Percentiles rank a stretch among this genome's conserved stretches.
Evolutionary conservation across 2,329 filamentous ascomycete genomes (phyloP).

Genomic region (Fusarium sp.): DNA sequence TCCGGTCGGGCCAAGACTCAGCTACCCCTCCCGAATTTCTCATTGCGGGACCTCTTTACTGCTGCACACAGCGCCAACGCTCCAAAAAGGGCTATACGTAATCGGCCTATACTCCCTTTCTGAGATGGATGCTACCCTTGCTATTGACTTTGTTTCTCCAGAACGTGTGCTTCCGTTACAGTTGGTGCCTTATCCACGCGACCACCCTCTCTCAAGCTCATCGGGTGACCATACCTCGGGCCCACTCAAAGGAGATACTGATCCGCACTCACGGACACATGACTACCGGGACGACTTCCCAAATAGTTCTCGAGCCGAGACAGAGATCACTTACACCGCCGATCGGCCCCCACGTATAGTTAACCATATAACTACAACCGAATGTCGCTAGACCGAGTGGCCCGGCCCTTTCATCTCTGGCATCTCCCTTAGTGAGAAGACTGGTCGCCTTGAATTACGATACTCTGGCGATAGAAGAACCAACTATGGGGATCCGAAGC

Average conservation of each 20-base stretch:
- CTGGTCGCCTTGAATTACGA: not conserved
- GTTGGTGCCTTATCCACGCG: not conserved
- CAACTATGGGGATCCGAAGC: not conserved
- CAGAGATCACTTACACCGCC: not conserved
- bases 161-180: not conserved
- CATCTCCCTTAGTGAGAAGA: not conserved
- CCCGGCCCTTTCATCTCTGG: not conserved
- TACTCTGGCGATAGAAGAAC: not conserved
- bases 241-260: not conserved
- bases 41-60: not conserved
- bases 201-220: not conserved
- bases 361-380: not conserved
- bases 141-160: not conserved
- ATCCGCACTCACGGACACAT: constrained; percentile 1
- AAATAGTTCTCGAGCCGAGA: not conserved
- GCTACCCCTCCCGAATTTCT: not conserved
- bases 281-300: not conserved
- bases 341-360: not conserved
- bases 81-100: not conserved
- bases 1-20: not conserved
- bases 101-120: not conserved
- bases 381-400: not conserved
- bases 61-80: not conserved
- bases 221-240: not conserved
- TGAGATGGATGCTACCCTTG: not conserved